These are phyloP conservation scores for Globisporangium heterothallicum DNA, from an alignment of 352 stramenopile genomes.

Conservation along the genomic window DNA sequence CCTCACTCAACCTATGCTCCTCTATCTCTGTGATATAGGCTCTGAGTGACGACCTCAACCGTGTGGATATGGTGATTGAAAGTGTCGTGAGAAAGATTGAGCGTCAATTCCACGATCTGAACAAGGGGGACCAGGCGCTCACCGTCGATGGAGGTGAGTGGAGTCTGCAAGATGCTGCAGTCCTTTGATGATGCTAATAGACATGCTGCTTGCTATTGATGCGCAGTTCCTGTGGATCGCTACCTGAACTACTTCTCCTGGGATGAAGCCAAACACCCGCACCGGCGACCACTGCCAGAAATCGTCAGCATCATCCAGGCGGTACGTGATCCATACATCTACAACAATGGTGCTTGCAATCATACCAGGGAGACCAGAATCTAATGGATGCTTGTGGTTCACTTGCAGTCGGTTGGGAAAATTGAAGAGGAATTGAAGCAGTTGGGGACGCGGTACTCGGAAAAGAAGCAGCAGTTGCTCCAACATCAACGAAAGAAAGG, in stretches of 20 bases:
- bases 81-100: constrained; percentile 96
- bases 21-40: constrained; percentile 30
- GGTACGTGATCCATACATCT: constrained; percentile 28
- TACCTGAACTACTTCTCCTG: constrained; percentile 98
- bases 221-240: constrained; percentile 84
- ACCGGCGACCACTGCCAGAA: constrained; percentile 94
- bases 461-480: constrained; percentile 91
- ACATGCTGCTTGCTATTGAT: neutral
- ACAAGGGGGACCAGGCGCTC: constrained; percentile 78
- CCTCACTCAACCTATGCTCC: too few species aligned
- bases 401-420: constrained; percentile 78
- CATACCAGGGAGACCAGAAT: neutral
- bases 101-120: constrained; percentile 93
- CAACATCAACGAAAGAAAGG: constrained; percentile 92
- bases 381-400: neutral
- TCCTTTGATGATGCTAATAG: neutral
- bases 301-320: constrained; percentile 94
- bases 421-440: constrained; percentile 98
- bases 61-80: constrained; percentile 94
- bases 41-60: constrained; percentile 92
- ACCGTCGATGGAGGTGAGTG: constrained; percentile 74
- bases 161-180: neutral
- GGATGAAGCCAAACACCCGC: constrained; percentile 97
- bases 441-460: constrained; percentile 88
- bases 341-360: neutral